Evolutionary conservation across 2,329 filamentous ascomycete species (phyloP), one percentile per base, ranked within the genome.

Genomic region (Apiospora saccharicola): DNA sequence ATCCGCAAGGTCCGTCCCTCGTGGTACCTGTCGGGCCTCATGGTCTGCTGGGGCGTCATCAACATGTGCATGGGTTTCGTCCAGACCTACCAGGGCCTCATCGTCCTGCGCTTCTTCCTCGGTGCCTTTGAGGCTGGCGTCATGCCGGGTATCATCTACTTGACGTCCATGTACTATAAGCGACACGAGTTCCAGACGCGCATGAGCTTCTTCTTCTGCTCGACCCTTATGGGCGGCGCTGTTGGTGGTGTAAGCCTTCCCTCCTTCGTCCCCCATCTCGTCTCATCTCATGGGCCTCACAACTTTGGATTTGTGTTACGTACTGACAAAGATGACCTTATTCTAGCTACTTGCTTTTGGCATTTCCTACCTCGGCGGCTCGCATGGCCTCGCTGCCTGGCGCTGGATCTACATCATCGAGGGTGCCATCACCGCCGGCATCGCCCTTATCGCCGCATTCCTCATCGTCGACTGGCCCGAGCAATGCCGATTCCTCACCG

Each of bases 401-500:
- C 82, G 86, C 67, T 90, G 88, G 83, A 84, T 81, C 43, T 81
- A 81, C 74, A 80, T 81, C 68, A 77, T 81, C 44, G 85, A 87
- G 74, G 86, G 86, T 0, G 76, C 82, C 0, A 76, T 77, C 8
- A 84, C 83, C n/a, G 78, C 81, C 0, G 73, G 76, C 24, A 68
- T 83, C 2, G 78, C 81, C 0, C 69, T 82, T 71, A 72, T 77
- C 26, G 76, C 80, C 4, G 80, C 81, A 71, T 85, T 83, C 77
- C 79, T 87, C 72, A 85, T 89, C 22, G 84, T 83, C 44, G 88
- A 89, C 77, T 87, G 85, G 75, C 86, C 87, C 0, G 80, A 82
- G n/a, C 83, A 81, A n/a, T 84, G 85, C 47, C 81, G 79, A 4
- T 88, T 86, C 79, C 81, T 89, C 22, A 83, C 79, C 6, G 74